phyloP scores from a whole-genome alignment of 306 rosid species.

The Sicyos edulis region DNA sequence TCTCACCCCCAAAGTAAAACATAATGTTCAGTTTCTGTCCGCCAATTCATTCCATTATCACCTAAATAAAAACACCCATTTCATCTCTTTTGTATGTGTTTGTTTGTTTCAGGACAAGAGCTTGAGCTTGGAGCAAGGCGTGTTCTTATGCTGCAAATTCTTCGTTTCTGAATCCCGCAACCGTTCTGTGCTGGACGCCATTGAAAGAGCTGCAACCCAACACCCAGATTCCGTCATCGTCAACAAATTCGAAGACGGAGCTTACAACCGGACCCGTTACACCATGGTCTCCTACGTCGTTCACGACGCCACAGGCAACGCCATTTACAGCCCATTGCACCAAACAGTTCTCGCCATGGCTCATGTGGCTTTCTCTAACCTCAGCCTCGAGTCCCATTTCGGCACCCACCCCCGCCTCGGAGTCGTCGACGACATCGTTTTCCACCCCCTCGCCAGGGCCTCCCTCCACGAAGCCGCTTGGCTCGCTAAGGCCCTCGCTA shows the following conservation, averaged over 20 bases:
- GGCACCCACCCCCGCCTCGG: conserved; percentile 86
- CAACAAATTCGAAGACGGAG: conserved; percentile 49
- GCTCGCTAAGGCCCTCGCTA: conserved; percentile 68
- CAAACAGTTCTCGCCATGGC: conserved; percentile 60
- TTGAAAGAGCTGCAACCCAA: conserved; percentile 52
- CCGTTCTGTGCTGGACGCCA: conserved; percentile 44
- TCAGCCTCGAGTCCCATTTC: conserved; percentile 58
- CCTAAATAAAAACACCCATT: too few relatives aligned
- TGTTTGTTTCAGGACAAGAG: conserved; percentile 10
- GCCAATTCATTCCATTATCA: too few relatives aligned
- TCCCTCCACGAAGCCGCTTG: conserved; percentile 72
- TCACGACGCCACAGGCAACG: conserved; percentile 50
- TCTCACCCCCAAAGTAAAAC: conserved; percentile 59
- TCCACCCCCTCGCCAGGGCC: conserved; percentile 65
- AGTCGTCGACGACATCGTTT: conserved; percentile 69
- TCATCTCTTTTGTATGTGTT: too few relatives aligned
- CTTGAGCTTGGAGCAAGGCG: background rate
- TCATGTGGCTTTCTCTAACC: conserved; percentile 56
- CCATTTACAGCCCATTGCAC: conserved; percentile 71
- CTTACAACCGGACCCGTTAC: conserved; percentile 65
- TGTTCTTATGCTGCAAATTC: conserved; percentile 61
- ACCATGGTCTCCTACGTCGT: conserved; percentile 61
- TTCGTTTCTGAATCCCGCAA: conserved; percentile 65
- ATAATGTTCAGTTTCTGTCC: too few relatives aligned
- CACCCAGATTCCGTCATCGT: conserved; percentile 54